Conservation (phyloP, 164 flowering plant genomes). For the Cinnamomum chago region DNA sequence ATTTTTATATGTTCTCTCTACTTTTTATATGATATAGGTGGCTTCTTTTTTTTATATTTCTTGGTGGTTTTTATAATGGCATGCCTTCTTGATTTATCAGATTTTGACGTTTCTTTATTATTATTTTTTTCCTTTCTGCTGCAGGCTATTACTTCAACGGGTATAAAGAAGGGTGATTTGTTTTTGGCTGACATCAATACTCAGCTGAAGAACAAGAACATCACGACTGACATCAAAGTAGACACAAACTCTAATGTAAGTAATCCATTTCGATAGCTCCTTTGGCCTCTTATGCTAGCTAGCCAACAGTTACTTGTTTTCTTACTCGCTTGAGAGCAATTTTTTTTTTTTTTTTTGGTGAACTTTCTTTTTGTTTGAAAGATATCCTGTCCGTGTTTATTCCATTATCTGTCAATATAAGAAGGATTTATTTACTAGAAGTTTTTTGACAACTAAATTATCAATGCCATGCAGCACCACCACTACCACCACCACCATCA, state of each 20-base stretch:
- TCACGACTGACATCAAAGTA: conserved; percentile 90
- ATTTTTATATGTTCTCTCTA: too few species aligned
- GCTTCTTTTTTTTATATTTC: too few species aligned
- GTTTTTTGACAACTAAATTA: too few species aligned
- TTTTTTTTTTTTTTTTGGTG: background rate
- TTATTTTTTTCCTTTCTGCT: background rate
- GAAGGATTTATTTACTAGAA: too few species aligned
- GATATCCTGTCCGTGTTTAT: too few species aligned
- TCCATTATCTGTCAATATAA: too few species aligned
- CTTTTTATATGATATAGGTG: background rate
- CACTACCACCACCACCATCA: too few species aligned
- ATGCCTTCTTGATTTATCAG: background rate
- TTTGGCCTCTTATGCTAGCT: too few species aligned
- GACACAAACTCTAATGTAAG: conserved; percentile 83
- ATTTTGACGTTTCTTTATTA: background rate
- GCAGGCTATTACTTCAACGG: conserved; percentile 77
- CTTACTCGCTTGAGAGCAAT: background rate
- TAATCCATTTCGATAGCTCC: background rate
- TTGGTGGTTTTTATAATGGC: too few species aligned
- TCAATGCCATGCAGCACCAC: too few species aligned
- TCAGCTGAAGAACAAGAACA: conserved; percentile 74
- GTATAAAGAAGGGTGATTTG: conserved; percentile 74
- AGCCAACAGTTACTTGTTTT: too few species aligned
- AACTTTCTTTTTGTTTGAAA: too few species aligned
- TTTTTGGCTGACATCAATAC: conserved; percentile 78